These are phyloP conservation scores for Astrocystis sublimbata DNA, from an alignment of 495 filamentous ascomycete genomes.

Conservation along the genomic window DNA sequence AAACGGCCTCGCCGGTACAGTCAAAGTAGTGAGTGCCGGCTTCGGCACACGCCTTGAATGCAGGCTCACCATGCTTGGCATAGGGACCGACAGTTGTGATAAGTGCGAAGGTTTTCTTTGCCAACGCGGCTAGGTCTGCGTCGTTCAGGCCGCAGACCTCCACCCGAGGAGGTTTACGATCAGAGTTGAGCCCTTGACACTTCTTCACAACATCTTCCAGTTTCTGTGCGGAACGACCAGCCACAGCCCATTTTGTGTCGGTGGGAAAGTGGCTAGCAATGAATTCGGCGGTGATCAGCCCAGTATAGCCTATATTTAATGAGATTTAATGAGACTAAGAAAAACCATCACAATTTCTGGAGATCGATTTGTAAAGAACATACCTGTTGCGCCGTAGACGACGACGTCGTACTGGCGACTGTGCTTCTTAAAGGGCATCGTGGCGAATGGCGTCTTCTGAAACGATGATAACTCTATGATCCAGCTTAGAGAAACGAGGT, in stretches of 20 bases:
- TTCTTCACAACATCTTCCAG: conserved; percentile 67
- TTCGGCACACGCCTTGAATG: conserved; percentile 84
- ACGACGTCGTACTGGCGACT: conserved; percentile 76
- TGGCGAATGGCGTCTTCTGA: neutral
- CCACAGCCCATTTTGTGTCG: conserved; percentile 84
- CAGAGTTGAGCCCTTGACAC: conserved; percentile 64
- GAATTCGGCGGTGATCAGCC: conserved; percentile 73
- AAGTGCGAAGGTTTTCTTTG: conserved; percentile 72
- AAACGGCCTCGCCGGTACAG: conserved; percentile 84
- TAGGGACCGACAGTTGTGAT: conserved; percentile 90
- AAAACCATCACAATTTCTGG: neutral
- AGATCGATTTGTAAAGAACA: neutral
- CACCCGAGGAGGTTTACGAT: conserved; percentile 52
- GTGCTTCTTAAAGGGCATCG: conserved; percentile 47
- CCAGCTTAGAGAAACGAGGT: too few relatives aligned
- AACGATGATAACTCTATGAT: neutral
- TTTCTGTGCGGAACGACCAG: conserved; percentile 76
- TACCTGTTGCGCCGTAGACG: conserved; percentile 70
- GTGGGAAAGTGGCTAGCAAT: conserved; percentile 74
- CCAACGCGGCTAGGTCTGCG: conserved; percentile 63
- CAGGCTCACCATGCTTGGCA: conserved; percentile 70
- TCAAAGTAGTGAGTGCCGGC: conserved; percentile 92
- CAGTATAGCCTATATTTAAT: conserved; percentile 73
- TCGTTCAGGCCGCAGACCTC: conserved; percentile 59
- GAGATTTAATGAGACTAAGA: conserved; percentile 23